A percentile compares a stretch with the other conserved stretches of the same genome.
These are phyloP conservation scores for Aspergillus neoniger DNA, from an alignment of 2,329 filamentous ascomycete genomes.

Conservation along the genomic window DNA sequence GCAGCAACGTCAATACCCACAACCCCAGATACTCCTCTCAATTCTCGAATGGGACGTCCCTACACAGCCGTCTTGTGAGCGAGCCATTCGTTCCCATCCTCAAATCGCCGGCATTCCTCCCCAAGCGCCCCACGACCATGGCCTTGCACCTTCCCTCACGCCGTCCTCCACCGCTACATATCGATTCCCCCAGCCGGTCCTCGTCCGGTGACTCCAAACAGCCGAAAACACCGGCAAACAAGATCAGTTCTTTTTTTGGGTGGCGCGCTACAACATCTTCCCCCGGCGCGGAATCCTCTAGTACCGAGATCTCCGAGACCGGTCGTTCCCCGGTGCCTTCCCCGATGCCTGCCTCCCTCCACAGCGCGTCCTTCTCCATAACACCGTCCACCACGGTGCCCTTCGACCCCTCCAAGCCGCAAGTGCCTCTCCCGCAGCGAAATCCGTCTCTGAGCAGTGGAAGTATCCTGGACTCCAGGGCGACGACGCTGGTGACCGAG, in stretches of 20 bases:
- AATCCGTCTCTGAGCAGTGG: constrained; percentile 48
- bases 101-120: constrained; percentile 66
- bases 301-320: constrained; percentile 64
- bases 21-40: constrained; percentile 27
- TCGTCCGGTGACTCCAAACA: constrained; percentile 41
- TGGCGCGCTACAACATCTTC: constrained; percentile 61
- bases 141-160: constrained; percentile 45
- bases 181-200: constrained; percentile 42
- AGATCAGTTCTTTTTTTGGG: constrained; percentile 67
- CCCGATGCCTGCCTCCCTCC: constrained; percentile 47
- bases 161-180: constrained; percentile 47
- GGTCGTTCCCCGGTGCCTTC: constrained; percentile 62
- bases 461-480: constrained; percentile 46
- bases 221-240: constrained; percentile 56
- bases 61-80: constrained; percentile 46
- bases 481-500: constrained; percentile 70
- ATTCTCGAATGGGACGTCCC: constrained; percentile 40
- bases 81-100: constrained; percentile 58
- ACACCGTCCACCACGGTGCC: constrained; percentile 46
- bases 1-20: constrained; percentile 32
- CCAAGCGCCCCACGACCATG: constrained; percentile 45
- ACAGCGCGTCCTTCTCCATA: constrained; percentile 33
- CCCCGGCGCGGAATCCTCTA: constrained; percentile 59
- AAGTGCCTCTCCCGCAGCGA: constrained; percentile 50
- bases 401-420: constrained; percentile 53